Percentiles rank a stretch among this genome's conserved stretches.
These are phyloP conservation scores for Beauveria sp. DNA, from an alignment of 2,329 filamentous ascomycete genomes.

Conservation along the genomic window DNA sequence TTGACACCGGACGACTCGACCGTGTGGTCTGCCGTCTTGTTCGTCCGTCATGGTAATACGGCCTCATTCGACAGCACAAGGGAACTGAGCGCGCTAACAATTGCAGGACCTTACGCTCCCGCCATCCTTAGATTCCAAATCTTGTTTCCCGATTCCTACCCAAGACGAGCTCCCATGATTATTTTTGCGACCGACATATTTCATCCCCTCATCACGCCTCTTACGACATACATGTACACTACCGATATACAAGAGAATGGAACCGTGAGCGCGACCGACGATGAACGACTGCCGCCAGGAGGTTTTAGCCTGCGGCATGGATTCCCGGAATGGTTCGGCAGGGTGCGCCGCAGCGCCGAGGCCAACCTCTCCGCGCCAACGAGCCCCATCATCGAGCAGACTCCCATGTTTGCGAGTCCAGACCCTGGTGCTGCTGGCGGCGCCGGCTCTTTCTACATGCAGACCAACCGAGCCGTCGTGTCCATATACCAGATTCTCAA, in stretches of 20 bases:
- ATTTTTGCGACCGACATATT: conserved; percentile 91
- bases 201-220: conserved; percentile 83
- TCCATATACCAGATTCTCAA: conserved; percentile 62
- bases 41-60: conserved; percentile 70
- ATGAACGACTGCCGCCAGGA: conserved; percentile 76
- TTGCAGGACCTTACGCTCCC: conserved; percentile 74
- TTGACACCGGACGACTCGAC: conserved; percentile 73
- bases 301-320: conserved; percentile 86
- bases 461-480: conserved; percentile 14
- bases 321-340: conserved; percentile 84
- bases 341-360: conserved; percentile 35
- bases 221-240: conserved; percentile 92
- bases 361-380: conserved; percentile 13
- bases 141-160: conserved; percentile 76
- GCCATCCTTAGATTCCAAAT: conserved; percentile 87
- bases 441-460: background rate
- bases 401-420: background rate
- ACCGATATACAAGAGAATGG: conserved; percentile 68
- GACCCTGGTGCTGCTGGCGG: background rate
- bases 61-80: conserved; percentile 3
- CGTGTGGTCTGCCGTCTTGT: conserved; percentile 85
- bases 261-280: conserved; percentile 75
- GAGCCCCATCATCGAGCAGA: background rate
- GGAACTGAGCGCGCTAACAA: background rate
- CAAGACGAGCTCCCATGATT: conserved; percentile 70